phyloP scores from a whole-genome alignment of 1,284 basidiomycete species.

The Cutaneotrichosporon spelunceum region DNA sequence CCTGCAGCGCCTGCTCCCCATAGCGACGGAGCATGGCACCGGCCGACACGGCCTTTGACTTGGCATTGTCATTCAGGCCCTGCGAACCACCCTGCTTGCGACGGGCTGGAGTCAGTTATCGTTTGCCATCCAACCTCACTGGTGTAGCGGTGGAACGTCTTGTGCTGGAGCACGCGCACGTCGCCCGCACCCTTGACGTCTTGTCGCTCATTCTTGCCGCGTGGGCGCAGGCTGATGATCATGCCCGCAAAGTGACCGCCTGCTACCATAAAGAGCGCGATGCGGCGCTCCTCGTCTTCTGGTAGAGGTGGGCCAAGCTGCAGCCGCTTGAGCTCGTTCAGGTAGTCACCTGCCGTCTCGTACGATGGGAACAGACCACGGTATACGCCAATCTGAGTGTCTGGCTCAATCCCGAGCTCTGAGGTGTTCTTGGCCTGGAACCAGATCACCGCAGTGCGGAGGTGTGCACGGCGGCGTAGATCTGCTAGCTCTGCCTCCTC shows the following conservation, averaged over 20 bases:
- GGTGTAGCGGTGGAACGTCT: slow-evolving; percentile 98
- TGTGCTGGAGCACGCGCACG: slow-evolving; percentile 79
- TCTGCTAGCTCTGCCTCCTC: slow-evolving; percentile 49
- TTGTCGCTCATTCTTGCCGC: slow-evolving; percentile 59
- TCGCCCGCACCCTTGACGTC: slow-evolving; percentile 56
- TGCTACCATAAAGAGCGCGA: slow-evolving; percentile 93
- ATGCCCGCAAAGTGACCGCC: slow-evolving; percentile 97
- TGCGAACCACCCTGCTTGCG: slow-evolving; percentile 97
- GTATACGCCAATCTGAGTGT: slow-evolving; percentile 87
- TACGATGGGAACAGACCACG: slow-evolving; percentile 65
- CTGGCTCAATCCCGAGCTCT: slow-evolving; percentile 49
- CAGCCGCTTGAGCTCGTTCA: slow-evolving; percentile 60
- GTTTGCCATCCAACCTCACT: slow-evolving; percentile 57
- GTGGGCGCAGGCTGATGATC: slow-evolving; percentile 61
- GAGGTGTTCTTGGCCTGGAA: slow-evolving; percentile 63
- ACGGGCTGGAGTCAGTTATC: slow-evolving; percentile 58
- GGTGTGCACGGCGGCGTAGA: slow-evolving; percentile 51
- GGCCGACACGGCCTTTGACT: slow-evolving; percentile 88
- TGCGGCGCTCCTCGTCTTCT: slow-evolving; percentile 66
- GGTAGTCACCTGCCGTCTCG: slow-evolving; percentile 49
- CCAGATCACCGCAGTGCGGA: slow-evolving; percentile 79
- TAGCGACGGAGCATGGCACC: slow-evolving; percentile 92
- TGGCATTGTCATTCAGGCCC: slow-evolving; percentile 84
- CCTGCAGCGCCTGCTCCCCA: slow-evolving; percentile 86
- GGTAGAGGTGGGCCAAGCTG: slow-evolving; percentile 56